These are phyloP conservation scores for Cladosporium sp. DNA, from an alignment of 2,329 filamentous ascomycete species.

Conservation along the genomic window DNA sequence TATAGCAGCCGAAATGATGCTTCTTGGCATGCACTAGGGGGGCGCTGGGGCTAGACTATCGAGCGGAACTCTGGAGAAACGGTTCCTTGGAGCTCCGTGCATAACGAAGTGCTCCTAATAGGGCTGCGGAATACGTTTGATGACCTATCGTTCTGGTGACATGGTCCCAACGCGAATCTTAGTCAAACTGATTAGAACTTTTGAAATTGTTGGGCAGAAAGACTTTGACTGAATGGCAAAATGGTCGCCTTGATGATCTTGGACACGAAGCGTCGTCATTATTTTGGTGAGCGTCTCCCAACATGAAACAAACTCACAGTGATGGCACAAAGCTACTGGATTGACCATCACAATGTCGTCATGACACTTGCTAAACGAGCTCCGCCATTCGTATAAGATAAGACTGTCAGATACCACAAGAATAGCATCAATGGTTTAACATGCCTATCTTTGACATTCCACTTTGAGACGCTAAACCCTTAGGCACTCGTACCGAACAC, in stretches of 20 bases:
- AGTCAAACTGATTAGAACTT: background rate
- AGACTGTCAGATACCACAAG: background rate
- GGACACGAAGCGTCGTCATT: background rate
- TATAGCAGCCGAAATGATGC: slow-evolving; percentile 10
- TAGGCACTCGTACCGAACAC: background rate
- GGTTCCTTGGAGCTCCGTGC: slow-evolving; percentile 1
- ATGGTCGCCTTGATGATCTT: background rate
- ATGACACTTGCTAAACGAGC: background rate
- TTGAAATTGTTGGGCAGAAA: background rate
- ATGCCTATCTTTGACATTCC: background rate
- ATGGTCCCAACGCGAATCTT: background rate
- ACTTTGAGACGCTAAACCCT: background rate
- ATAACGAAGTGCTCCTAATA: background rate
- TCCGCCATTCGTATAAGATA: background rate
- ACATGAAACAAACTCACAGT: background rate
- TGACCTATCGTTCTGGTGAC: background rate
- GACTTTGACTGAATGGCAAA: background rate
- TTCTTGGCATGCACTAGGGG: slow-evolving; percentile 9
- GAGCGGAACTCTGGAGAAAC: background rate
- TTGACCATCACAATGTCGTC: background rate
- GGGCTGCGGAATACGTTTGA: background rate
- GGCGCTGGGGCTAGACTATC: background rate
- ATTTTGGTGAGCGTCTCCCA: background rate
- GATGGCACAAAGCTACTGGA: background rate
- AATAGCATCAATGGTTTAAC: background rate